phyloP scores from a whole-genome alignment of 352 stramenopile species.

The Aphanomyces stellatus region DNA sequence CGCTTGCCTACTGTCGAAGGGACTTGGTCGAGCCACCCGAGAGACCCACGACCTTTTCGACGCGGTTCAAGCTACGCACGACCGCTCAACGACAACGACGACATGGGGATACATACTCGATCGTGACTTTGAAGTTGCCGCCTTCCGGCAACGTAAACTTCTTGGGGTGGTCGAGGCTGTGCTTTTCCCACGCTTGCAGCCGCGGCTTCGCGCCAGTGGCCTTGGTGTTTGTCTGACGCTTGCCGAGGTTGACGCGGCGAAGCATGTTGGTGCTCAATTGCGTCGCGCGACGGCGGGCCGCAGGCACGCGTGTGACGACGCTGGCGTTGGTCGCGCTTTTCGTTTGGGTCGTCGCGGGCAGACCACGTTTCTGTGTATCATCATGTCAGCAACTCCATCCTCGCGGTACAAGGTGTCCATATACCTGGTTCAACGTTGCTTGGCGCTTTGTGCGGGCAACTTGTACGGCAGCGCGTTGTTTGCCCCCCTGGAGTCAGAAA shows the following conservation, averaged over 20 bases:
- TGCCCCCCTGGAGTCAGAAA: not conserved
- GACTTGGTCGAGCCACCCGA: not conserved
- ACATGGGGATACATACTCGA: constrained; percentile 43
- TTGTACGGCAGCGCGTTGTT: not conserved
- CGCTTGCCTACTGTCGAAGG: not conserved
- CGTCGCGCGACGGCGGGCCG: not conserved
- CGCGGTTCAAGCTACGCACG: constrained; percentile 1
- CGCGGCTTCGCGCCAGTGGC: not conserved
- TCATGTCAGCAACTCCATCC: no score
- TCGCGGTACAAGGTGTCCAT: not conserved
- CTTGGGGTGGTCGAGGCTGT: constrained; percentile 63
- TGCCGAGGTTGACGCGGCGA: not conserved
- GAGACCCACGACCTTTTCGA: constrained; percentile 2
- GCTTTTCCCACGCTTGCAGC: constrained; percentile 29
- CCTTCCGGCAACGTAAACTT: constrained; percentile 78
- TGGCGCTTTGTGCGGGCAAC: not conserved
- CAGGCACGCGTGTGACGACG: no score
- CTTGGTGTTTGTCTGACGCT: not conserved
- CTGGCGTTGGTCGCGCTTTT: no score
- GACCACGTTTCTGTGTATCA: not conserved
- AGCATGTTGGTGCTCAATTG: constrained; percentile 1
- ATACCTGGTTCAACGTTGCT: constrained; percentile 13
- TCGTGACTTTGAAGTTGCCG: constrained; percentile 69
- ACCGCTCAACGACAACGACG: not conserved
- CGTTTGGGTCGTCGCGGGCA: no score